These are phyloP conservation scores for Ganoderma sinense DNA, from an alignment of 1,284 basidiomycete genomes.

Conservation along the genomic window DNA sequence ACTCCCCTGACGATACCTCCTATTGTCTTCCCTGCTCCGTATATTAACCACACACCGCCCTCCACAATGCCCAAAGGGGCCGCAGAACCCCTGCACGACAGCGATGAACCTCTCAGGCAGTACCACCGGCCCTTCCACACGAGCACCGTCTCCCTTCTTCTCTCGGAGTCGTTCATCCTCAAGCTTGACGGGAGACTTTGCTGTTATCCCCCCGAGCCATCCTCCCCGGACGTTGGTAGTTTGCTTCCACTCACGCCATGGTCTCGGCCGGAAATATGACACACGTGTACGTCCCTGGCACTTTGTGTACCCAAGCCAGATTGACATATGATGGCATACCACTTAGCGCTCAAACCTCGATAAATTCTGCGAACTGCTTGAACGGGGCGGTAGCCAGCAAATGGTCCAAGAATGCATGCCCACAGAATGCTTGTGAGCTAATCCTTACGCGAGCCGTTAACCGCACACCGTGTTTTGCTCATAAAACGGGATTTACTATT, in stretches of 20 bases:
- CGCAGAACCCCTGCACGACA: too few relatives aligned
- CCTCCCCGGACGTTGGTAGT: constrained; percentile 42
- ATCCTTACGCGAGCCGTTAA: too few relatives aligned
- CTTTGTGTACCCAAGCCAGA: not conserved
- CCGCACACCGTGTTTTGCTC: too few relatives aligned
- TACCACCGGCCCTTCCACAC: not conserved
- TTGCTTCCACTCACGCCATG: constrained; percentile 62
- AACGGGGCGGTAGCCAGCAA: too few relatives aligned
- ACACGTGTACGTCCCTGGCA: constrained; percentile 52
- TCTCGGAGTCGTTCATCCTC: constrained; percentile 17
- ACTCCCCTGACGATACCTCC: too few relatives aligned
- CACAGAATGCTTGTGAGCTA: too few relatives aligned
- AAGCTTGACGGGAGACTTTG: constrained; percentile 24
- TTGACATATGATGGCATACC: too few relatives aligned
- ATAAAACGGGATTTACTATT: too few relatives aligned
- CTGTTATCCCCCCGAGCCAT: constrained; percentile 38
- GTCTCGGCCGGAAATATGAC: constrained; percentile 60
- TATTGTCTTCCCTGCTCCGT: too few relatives aligned
- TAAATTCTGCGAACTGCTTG: too few relatives aligned
- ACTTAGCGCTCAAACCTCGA: too few relatives aligned
- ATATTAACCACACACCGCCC: constrained; percentile 19
- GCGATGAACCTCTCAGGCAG: not conserved
- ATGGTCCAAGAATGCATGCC: too few relatives aligned
- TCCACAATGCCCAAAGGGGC: not conserved
- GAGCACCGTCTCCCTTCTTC: not conserved